Base-by-base conservation (phyloP, 176 grass and related monocot species). In the Cocos nucifera region DNA sequence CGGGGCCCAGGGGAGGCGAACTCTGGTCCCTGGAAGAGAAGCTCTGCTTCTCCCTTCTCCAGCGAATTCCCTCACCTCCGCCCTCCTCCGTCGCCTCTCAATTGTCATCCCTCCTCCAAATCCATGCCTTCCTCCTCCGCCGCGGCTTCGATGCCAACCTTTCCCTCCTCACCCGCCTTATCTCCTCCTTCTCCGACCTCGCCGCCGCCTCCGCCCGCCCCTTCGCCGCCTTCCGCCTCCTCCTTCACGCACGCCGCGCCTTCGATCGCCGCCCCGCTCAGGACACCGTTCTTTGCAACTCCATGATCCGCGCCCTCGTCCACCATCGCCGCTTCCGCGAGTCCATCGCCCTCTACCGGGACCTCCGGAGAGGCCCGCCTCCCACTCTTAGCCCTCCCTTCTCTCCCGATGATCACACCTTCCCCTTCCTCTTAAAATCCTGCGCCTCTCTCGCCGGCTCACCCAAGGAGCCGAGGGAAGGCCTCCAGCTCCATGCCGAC, bases 121-220 rank as follows among this genome's bases (percentile, higher is more conserved):
- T 73, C 23, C 70, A 73, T 15, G 58, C 70, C 50, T 73, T 50
- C 25, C 70, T 73, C 58, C 70, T 62, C 26, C 69, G 58, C 49
- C 50, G 58, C 27, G 50, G 69, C 25, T 10, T 72, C 49, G n/a
- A 54, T n/a, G 49, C 50, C 26, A 73, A 63, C 50, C 58, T 73
- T 49, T 51, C 58, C 9, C 57, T 73, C 58, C 58, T 73, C 58
- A 73, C 70, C 50, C 58, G 57, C 58, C 49, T 73, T 25, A 73
- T 73, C 50, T 62, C 58, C 58, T 22, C 49, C 22, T 59, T 54
- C 57, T 73, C 70, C 12, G 57, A 67, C n/a, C 25, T 67, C n/a
- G 65, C 65, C 65, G 17, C 24, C 26, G 14, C 32, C 32, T 8
- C 16, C 17, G 24, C 25, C 17, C 10, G 25, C 19, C 65, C 69